Base-by-base conservation (phyloP, 2,329 filamentous ascomycete genomes). In the Phymatotrichopsis omnivora region DNA sequence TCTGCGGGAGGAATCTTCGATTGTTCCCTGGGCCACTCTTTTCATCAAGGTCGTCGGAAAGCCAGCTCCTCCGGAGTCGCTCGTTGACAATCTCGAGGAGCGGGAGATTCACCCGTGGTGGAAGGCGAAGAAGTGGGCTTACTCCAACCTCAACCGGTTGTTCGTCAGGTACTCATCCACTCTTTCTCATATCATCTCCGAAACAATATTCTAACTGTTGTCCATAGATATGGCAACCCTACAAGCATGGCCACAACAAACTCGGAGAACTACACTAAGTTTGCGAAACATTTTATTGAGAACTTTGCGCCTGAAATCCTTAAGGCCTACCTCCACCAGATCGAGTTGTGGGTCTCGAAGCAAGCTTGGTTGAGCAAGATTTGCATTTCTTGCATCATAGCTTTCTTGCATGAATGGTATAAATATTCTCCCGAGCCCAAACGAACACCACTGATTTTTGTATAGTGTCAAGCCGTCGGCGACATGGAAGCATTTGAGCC, bases 41-140 rank as follows among this genome's bases (percentile, higher is more conserved):
- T 96, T 98, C 69, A 70, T 98, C 56, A 80, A 82, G 51, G 85
- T 93, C 40, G 83, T 96, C 27, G 80, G 81, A 56, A 96, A 96
- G 66, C 69, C 80, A 17, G 78, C 84, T 27, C 91, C 91, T 4
- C 73, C 82, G 45, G 78, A 73, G 57, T 81, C 87, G 27, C 79
- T 96, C 74, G 65, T 71, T 47, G 85, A 93, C 49, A 84, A 84
- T 50, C 68, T 81, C 41, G 78, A 85, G 47, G 89, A 96, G 61
- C 78, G 91, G 47, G 91, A 96, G 65, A 76, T 81, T 59, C 87
- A 94, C 62, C 86, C 95, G 64, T 98, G 91, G 89, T 98, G 89
- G 89, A 98, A 96, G 71, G 84, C 87, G 54, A 96, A 96, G 78
- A 98, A 98, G 67, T 96, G 91, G 91, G 83, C 89, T 11, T 98